Evolutionary conservation across 75 land plant genomes (phyloP).

Genomic region (Sequoia sempervirens): DNA sequence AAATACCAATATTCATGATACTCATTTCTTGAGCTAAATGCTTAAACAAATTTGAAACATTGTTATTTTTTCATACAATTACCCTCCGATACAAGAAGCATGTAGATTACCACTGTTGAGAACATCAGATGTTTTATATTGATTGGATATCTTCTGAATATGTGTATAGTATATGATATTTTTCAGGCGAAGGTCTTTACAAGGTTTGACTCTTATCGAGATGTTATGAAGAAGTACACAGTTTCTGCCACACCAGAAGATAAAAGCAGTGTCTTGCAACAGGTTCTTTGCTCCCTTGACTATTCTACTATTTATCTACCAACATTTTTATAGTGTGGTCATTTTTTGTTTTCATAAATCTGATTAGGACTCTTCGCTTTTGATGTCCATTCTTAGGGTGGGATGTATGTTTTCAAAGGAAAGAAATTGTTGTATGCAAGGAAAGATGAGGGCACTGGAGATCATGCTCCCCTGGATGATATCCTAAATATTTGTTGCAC

Average conservation of each 20-base stretch:
- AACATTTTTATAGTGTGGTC: background rate
- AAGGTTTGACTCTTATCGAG: conserved; percentile 44
- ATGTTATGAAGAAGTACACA: conserved; percentile 65
- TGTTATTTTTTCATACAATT: background rate
- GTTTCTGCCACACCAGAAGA: conserved; percentile 72
- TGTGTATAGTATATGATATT: background rate
- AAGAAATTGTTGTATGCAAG: conserved; percentile 68
- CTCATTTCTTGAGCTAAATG: background rate
- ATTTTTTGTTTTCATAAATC: background rate
- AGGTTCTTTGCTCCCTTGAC: conserved; percentile 34
- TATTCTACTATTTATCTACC: background rate
- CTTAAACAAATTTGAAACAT: background rate
- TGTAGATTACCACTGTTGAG: background rate
- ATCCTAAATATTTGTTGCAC: conserved; percentile 65
- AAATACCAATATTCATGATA: background rate
- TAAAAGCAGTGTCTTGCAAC: conserved; percentile 66
- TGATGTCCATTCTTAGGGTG: conserved; percentile 48
- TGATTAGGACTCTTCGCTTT: background rate
- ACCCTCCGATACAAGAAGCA: background rate
- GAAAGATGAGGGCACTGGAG: conserved; percentile 89
- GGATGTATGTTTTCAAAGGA: conserved; percentile 86
- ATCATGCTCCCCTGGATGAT: conserved; percentile 85
- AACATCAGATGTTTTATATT: background rate
- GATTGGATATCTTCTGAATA: background rate
- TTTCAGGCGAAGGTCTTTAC: conserved; percentile 62